Evolutionary conservation across 2,329 filamentous ascomycete genomes (phyloP).

Genomic region (Phaeosphaeria sp.): DNA sequence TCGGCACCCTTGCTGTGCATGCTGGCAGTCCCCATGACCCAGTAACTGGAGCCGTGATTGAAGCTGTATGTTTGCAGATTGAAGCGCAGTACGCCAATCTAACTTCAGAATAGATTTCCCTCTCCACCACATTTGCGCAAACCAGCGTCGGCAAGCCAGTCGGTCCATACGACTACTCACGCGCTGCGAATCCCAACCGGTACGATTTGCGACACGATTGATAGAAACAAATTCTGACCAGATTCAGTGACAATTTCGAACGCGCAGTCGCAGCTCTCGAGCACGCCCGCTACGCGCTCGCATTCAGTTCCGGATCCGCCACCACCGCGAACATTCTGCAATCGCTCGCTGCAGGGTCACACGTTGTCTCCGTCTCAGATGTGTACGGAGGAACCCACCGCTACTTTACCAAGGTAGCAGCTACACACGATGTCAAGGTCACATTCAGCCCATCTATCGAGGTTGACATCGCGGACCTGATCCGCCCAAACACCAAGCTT

Average conservation of each 20-base stretch:
- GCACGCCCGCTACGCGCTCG: constrained; percentile 88
- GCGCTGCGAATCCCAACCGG: constrained; percentile 91
- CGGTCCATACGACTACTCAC: constrained; percentile 90
- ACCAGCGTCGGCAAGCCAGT: constrained; percentile 84
- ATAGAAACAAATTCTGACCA: constrained; percentile 13
- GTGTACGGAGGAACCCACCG: constrained; percentile 98
- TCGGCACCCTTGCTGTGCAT: constrained; percentile 94
- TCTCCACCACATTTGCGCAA: constrained; percentile 97
- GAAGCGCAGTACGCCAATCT: neutral
- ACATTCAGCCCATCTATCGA: constrained; percentile 95
- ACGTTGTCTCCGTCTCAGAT: constrained; percentile 95
- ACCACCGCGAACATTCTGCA: constrained; percentile 94
- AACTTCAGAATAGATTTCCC: constrained; percentile 69
- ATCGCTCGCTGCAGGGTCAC: constrained; percentile 86
- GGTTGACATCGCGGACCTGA: constrained; percentile 82
- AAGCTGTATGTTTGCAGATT: constrained; percentile 62
- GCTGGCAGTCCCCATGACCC: constrained; percentile 91
- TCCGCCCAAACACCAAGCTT: constrained; percentile 86
- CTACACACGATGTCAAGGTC: constrained; percentile 91
- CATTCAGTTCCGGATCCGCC: constrained; percentile 92
- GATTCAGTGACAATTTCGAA: constrained; percentile 82
- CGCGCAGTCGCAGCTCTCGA: constrained; percentile 88
- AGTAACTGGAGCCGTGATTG: constrained; percentile 91
- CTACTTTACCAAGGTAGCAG: constrained; percentile 98
- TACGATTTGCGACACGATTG: constrained; percentile 30